These are phyloP conservation scores for Cicer judaicum DNA, from an alignment of 306 rosid species.

Conservation along the genomic window DNA sequence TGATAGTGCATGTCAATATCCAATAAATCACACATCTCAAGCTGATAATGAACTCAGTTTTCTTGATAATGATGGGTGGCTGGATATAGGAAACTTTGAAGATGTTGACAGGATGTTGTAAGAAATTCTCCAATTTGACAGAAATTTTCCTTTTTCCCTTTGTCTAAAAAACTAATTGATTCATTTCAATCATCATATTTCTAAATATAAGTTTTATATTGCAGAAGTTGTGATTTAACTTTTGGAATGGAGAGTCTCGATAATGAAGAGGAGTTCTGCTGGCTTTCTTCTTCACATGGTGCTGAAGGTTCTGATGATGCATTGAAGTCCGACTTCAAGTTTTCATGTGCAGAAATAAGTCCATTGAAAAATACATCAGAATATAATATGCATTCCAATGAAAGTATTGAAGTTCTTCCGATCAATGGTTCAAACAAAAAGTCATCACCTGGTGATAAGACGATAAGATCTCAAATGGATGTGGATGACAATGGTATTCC, in stretches of 20 bases:
- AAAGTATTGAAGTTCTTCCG: conserved; percentile 45
- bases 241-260: conserved; percentile 67
- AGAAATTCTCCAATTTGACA: conserved; percentile 38
- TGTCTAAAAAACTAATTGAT: conserved; percentile 31
- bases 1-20: conserved; percentile 54
- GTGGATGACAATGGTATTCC: conserved; percentile 45
- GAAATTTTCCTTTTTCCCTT: conserved; percentile 25
- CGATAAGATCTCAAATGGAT: conserved; percentile 45
- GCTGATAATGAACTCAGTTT: conserved; percentile 72
- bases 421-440: conserved; percentile 46
- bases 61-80: conserved; percentile 80
- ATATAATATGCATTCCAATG: conserved; percentile 48
- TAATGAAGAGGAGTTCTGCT: conserved; percentile 70
- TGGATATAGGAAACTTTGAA: conserved; percentile 78
- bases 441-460: conserved; percentile 40
- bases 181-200: conserved; percentile 17
- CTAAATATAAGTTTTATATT: conserved; percentile 39
- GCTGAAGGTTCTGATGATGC: conserved; percentile 65
- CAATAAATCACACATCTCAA: conserved; percentile 60
- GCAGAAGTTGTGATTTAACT: conserved; percentile 79
- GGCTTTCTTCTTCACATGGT: conserved; percentile 70
- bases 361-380: conserved; percentile 55
- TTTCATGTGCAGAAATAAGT: conserved; percentile 58
- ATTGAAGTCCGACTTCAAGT: conserved; percentile 60
- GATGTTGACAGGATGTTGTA: conserved; percentile 84